Base-by-base conservation (phyloP, 2,329 filamentous ascomycete genomes). In the Pseudonectria buxi region DNA sequence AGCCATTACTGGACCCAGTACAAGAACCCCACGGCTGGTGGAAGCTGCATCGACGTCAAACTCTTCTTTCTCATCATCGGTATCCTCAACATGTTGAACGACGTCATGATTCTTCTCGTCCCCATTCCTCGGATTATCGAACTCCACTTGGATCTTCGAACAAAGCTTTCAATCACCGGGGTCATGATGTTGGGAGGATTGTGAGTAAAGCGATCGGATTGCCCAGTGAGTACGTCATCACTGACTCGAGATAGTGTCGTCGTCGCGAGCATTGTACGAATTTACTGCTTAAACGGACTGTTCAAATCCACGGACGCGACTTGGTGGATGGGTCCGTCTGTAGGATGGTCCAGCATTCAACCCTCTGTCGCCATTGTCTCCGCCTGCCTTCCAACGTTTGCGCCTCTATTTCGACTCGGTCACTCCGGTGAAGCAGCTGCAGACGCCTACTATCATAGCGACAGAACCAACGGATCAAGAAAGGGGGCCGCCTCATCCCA, bases 111-210 rank as follows among this genome's bases (percentile, higher is more conserved):
- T 26, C 28, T 36, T 13, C 22, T 30, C 12, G 33, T 36, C 9
- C 33, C 33, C 4, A 26, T 36, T 12, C 33, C 33, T 30, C 24
- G 14, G 25, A 28, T 36, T 12, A 24, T 30, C 18, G 24, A 36
- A 9, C 22, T 36, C n/a, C 15, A 25, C 11, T 6, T 36, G 28
- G 10, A 16, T 4, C 32, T 35, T 15, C 35, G 31, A 16, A 26
- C 33, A 13, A 41, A 42, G 18, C 33, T 36, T 7, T 36, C 36
- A 10, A 36, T 44, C 24, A 30, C 31, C 12, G 42, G 42, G 9
- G 41, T 44, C 25, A 38, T 44, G 35, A 14, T 44, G 10, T 32
- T 44, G 2, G 42, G 42, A 14, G 37, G 39, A 24, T 44, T 44
- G 42, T 44, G 33, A 30, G 42, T 24, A 14, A 6, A 14, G 24